Percentiles rank a stretch among this genome's conserved stretches.
Evolutionary conservation across 805 yeast species (phyloP).

Genomic region (Phaffomyces opuntiae): DNA sequence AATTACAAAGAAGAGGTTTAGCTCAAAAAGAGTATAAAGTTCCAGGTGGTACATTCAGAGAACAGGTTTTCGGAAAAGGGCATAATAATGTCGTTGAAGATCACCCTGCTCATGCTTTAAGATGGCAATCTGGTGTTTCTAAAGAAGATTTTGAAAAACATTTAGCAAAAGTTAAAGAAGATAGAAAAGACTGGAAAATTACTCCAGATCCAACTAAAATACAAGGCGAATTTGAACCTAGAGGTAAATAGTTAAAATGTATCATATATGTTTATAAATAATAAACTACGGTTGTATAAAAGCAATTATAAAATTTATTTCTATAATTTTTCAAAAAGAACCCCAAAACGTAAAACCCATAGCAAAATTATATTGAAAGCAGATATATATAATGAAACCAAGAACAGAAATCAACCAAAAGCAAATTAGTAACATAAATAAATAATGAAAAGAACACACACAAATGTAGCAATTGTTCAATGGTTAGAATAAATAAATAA

Average conservation of each 20-base stretch:
- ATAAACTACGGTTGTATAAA: no score
- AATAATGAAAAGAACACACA: no score
- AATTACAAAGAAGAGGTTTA: slow-evolving; percentile 29
- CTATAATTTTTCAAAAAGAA: no score
- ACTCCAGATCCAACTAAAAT: slow-evolving; percentile 3
- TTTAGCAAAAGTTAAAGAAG: slow-evolving; percentile 8
- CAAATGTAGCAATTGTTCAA: not conserved
- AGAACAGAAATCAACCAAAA: no score
- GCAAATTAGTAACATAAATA: no score
- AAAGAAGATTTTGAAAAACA: slow-evolving; percentile 25
- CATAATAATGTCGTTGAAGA: slow-evolving; percentile 17
- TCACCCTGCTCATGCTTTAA: slow-evolving; percentile 18
- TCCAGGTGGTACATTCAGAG: slow-evolving; percentile 31
- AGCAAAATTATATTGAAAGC: no score
- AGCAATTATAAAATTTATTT: no score
- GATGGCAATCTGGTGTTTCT: slow-evolving; percentile 22
- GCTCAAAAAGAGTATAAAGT: slow-evolving; percentile 25
- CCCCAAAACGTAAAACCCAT: no score
- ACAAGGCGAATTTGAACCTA: not conserved
- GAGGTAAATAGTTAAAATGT: not conserved
- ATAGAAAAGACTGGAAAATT: slow-evolving; percentile 9
- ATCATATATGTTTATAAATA: not conserved
- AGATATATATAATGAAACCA: no score
- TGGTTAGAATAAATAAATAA: not conserved
- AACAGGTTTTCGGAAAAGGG: slow-evolving; percentile 22